Base-by-base conservation (phyloP, 176 grass and related monocot species). In the Oryza nivara region DNA sequence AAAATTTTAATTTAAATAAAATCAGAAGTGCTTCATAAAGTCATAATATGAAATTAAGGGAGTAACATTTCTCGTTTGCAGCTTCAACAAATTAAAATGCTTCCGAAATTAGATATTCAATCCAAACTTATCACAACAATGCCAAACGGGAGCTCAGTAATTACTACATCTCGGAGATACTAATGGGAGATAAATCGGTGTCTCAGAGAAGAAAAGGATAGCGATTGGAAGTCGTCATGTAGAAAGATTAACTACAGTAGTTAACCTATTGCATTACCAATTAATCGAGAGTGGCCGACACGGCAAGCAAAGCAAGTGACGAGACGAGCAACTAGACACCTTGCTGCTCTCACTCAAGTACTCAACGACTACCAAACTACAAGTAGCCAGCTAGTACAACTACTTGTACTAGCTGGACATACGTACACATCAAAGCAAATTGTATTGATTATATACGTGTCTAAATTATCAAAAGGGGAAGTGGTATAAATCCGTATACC, bases 261-360 rank as follows among this genome's bases (percentile, higher is more conserved):
- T 26, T 58, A 58, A 17, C 54, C 19, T 58, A 19, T 58, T n/a
- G 16, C 6, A 58, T 36, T 60, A 28, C 13, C 41, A 58, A 64
- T 35, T 34, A 48, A 22, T 43, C 49, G 52, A 63, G 74, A 68
- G 78, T 80, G 26, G 17, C 17, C 78, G 25, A 36, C 65, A 51
- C 65, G 65, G 16, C 78, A 68, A 80, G 76, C 17, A 54, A 80
- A 80, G 75, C 52, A n/a, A 58, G 54, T 7, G 54, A 58, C 3
- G 34, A 28, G 34, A 35, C 4, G 52, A 20, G 19, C 54, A 58
- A 58, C 58, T 78, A 10, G n/a, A 16, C 58, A 43, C 36, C 61
- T 26, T 26, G 75, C 51, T 22, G 54, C 25, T 64, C 75, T 64
- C 15, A 19, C 54, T 58, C 54, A 20, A 58, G 19, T 6, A 65